Evolutionary conservation across 805 yeast genomes (phyloP).

Genomic region (Yarrowia osloensis): DNA sequence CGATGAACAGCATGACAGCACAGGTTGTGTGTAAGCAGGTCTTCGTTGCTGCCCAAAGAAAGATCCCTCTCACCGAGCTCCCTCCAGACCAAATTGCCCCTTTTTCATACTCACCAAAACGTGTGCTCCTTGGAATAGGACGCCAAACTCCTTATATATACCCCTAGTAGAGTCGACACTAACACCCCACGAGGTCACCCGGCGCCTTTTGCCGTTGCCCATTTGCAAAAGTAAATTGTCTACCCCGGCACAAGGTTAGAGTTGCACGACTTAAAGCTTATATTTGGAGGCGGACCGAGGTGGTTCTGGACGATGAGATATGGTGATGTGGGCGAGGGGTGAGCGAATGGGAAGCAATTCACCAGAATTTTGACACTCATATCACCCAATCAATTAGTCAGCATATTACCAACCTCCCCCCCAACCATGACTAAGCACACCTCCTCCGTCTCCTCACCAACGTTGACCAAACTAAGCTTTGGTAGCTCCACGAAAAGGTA

Average conservation of each 20-base stretch:
- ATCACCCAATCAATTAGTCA: no score
- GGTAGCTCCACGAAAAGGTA: constrained; percentile 15
- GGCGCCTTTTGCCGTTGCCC: constrained; percentile 7
- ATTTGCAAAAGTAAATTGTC: neutral
- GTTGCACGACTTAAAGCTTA: neutral
- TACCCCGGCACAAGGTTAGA: neutral
- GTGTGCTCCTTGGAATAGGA: neutral
- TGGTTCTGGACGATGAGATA: no score
- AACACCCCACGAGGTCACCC: constrained; percentile 11
- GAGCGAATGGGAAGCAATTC: no score
- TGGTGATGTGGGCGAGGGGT: no score
- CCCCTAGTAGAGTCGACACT: neutral
- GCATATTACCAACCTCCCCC: no score
- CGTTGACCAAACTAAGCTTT: neutral
- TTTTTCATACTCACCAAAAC: neutral
- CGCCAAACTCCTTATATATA: neutral
- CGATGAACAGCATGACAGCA: neutral
- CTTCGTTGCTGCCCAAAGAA: neutral
- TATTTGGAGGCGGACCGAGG: neutral
- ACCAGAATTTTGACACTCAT: no score
- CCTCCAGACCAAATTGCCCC: no score
- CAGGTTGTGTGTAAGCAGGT: neutral
- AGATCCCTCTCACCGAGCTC: no score
- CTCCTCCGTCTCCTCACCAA: no score
- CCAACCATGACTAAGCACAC: no score